Evolutionary conservation across 495 filamentous ascomycete species (phyloP).

Genomic region (Diplogelasinospora grovesii): DNA sequence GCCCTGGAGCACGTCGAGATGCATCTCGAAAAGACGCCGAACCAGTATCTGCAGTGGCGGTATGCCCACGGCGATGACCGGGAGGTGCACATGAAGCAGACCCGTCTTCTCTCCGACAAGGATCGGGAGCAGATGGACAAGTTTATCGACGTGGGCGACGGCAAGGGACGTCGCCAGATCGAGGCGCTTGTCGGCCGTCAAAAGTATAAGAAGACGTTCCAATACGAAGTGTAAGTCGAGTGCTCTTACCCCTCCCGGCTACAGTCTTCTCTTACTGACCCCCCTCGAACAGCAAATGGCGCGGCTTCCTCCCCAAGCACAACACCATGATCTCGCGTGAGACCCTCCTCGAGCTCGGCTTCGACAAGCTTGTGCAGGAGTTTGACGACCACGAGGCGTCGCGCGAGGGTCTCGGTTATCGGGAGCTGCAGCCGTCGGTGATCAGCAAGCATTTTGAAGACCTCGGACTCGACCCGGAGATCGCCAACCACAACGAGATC

Average conservation of each 20-base stretch:
- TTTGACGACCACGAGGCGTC: constrained; percentile 98
- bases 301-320: constrained; percentile 77
- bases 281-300: constrained; percentile 66
- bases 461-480: constrained; percentile 90
- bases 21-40: constrained; percentile 98
- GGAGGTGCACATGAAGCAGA: constrained; percentile 96
- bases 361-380: constrained; percentile 89
- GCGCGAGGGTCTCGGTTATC: constrained; percentile 93
- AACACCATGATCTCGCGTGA: constrained; percentile 92
- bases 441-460: constrained; percentile 99
- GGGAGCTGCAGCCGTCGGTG: constrained; percentile 80
- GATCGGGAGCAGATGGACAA: constrained; percentile 90
- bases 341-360: constrained; percentile 77
- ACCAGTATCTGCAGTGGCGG: constrained; percentile 98
- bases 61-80: constrained; percentile 96
- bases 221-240: constrained; percentile 85
- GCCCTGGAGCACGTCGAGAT: constrained; percentile 98
- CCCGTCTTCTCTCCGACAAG: constrained; percentile 75
- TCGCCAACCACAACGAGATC: constrained; percentile 98
- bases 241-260: neutral
- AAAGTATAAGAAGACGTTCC: constrained; percentile 98
- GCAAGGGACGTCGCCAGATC: constrained; percentile 68
- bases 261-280: constrained; percentile 12
- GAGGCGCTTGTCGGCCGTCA: constrained; percentile 91
- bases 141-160: constrained; percentile 73